Percentiles rank a stretch among this genome's conserved stretches.
These are phyloP conservation scores for Ochromonadaceae sp. DNA, from an alignment of 352 stramenopile species.

Conservation along the genomic window DNA sequence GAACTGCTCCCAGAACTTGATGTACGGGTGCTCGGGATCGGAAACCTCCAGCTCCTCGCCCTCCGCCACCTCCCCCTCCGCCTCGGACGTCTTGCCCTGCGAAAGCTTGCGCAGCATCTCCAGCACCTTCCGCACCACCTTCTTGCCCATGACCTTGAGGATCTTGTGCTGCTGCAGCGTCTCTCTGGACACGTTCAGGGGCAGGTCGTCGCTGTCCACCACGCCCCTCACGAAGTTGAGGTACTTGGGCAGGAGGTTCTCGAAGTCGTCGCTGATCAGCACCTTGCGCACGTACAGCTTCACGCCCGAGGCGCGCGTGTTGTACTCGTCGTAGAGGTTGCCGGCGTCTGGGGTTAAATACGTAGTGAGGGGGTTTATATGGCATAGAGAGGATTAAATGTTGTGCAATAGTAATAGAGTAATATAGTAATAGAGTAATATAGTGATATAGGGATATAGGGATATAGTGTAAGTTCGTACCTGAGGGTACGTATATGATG, in stretches of 20 bases:
- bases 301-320: constrained; percentile 37
- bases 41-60: constrained; percentile 36
- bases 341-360: constrained; percentile 43
- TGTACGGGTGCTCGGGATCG: constrained; percentile 67
- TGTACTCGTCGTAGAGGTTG: constrained; percentile 66
- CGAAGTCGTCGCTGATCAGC: constrained; percentile 99
- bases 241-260: constrained; percentile 99
- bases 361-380: constrained; percentile 17
- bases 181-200: constrained; percentile 99
- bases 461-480: too few relatives aligned
- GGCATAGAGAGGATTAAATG: too few relatives aligned
- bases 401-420: too few relatives aligned
- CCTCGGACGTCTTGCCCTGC: constrained; percentile 60
- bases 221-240: constrained; percentile 97
- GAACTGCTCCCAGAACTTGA: constrained; percentile 99
- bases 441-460: too few relatives aligned
- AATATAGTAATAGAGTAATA: too few relatives aligned
- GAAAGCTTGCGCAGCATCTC: constrained; percentile 98
- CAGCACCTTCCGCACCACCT: constrained; percentile 96
- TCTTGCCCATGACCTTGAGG: constrained; percentile 99
- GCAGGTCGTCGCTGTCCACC: constrained; percentile 98
- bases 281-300: constrained; percentile 90
- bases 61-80: constrained; percentile 30
- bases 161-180: constrained; percentile 99
- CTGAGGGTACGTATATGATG: constrained; percentile 83